Base-by-base conservation (phyloP, 164 flowering plant genomes). In the Warburgia ugandensis region DNA sequence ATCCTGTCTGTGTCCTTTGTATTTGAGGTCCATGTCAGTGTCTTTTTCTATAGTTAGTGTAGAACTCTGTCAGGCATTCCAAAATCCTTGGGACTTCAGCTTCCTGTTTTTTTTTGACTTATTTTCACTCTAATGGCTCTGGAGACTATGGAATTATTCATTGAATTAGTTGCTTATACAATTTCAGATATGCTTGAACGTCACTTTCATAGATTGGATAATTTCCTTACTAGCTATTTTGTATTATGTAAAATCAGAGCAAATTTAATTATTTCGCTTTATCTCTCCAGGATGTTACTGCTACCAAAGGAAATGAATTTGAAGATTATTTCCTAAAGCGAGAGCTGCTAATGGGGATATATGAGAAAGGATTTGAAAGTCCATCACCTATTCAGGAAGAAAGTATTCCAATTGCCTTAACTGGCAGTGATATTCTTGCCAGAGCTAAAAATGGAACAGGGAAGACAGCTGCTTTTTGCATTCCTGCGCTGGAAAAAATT, bases 351-450 rank as follows among this genome's bases (percentile, higher is more conserved):
- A 92, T 85, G 96, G 99, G 96, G 50, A 92, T 92, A 54, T 92
- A 83, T 69, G 99, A 92, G 78, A 92, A 92, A 67, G 99, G 99
- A 3, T 92, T 92, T 73, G 99, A 92, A 65, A 83, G 83, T 50
- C 99, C 99, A 39, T 92, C 99, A 56, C 99, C 99, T 1, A 86
- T 92, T 48, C 99, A 92, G 58, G 99, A 92, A 79, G 99, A 92
- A 73, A 92, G 99, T 63, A 92, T 92, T 55, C 99, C 99, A 14
- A 92, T 92, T 69, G 99, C 96, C 50, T 68, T 92, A 52, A 92
- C 99, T 62, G 99, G 99, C 33, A 85, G 99, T 61, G 96, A 92
- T 64, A 88, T 92, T 70, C 91, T 92, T 71, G 99, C 99, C 26
- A 73, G 99, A 71, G 99, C 99, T 25, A 92, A 92, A 62, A 92